Base-by-base conservation (phyloP, 352 stramenopile species). In the Globisporangium irregulare region DNA sequence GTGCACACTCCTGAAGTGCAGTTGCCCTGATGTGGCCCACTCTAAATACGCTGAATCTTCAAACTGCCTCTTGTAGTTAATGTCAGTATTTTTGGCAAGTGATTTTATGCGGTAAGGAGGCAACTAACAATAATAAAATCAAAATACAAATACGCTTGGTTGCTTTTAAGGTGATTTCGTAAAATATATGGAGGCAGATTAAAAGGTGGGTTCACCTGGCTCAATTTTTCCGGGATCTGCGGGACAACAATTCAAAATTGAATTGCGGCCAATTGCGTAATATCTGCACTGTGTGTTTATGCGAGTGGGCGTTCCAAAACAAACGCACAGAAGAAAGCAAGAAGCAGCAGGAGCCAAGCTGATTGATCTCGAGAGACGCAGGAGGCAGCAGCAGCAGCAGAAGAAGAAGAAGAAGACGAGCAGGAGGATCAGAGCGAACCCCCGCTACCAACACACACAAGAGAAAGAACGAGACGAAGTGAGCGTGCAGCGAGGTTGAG, bases 211-310 rank as follows among this genome's bases (percentile, higher is more conserved):
- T 50, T n/a, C 41, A 50, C 15, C 41, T 50, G 41, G 41, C 41
- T 50, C 41, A 50, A 50, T 50, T 50, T 50, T 50, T 50, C 4
- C 14, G 41, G 14, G 41, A 48, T 48, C 41, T n/a, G 41, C 41
- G 41, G 41, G 41, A 50, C 41, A 50, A 50, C 41, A n/a, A 50
- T 50, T 50, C 41, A 50, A n/a, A 50, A 22, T 9, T 50, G 41
- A 50, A 50, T 50, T 50, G 41, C 41, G 41, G 8, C 8, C 15
- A 50, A 7, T 55, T 15, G n/a, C 48, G 48, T 55, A 55, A 55
- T 55, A 55, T 54, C 48, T 5, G 48, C 48, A 25, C 48, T 55
- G 48, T 27, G 20, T 55, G 48, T 55, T 55, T 55, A 55, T 55
- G 48, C 48, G n/a, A 25, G 7, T 9, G n/a, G 48, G n/a, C 48